A percentile compares a stretch with the other conserved stretches of the same genome.
Evolutionary conservation across 768 basidiomycete genomes (phyloP).

Genomic region (Sistotremastrum suecicum): DNA sequence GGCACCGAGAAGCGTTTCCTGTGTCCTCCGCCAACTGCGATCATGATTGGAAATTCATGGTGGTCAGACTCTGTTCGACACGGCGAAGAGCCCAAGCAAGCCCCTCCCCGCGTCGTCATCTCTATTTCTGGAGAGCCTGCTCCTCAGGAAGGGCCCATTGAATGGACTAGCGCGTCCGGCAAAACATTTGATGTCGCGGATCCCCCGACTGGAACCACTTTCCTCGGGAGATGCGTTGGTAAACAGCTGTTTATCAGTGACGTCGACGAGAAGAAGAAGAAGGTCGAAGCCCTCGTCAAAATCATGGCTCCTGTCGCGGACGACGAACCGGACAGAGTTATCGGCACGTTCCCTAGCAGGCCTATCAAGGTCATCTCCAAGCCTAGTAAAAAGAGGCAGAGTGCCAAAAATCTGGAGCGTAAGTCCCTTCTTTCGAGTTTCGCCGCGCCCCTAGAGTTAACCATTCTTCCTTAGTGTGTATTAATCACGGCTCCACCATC

Average conservation of each 20-base stretch:
- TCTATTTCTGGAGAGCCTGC: constrained; percentile 86
- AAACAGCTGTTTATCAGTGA: constrained; percentile 94
- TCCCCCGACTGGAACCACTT: constrained; percentile 71
- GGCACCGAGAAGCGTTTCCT: constrained; percentile 93
- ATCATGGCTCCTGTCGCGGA: constrained; percentile 70
- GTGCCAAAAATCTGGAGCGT: constrained; percentile 87
- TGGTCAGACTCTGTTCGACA: constrained; percentile 72
- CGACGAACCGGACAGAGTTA: constrained; percentile 67
- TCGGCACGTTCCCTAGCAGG: constrained; percentile 82
- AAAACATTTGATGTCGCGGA: constrained; percentile 72
- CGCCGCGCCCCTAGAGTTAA: constrained; percentile 4
- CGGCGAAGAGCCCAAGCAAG: constrained; percentile 59
- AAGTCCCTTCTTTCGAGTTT: constrained; percentile 20
- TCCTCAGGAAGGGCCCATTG: constrained; percentile 72
- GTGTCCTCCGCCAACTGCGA: constrained; percentile 86
- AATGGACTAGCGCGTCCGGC: constrained; percentile 79
- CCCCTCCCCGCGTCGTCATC: constrained; percentile 71
- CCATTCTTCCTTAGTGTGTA: constrained; percentile 48
- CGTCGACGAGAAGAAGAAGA: constrained; percentile 89
- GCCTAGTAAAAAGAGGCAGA: constrained; percentile 93
- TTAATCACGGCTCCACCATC: constrained; percentile 91
- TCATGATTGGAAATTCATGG: constrained; percentile 91
- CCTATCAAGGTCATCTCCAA: constrained; percentile 99
- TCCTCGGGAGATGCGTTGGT: constrained; percentile 85
- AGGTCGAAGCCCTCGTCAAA: constrained; percentile 86